A percentile compares a stretch with the other conserved stretches of the same genome.
These are phyloP conservation scores for Fraxinus sp. DNA, from an alignment of 305 asterid genomes.

Conservation along the genomic window DNA sequence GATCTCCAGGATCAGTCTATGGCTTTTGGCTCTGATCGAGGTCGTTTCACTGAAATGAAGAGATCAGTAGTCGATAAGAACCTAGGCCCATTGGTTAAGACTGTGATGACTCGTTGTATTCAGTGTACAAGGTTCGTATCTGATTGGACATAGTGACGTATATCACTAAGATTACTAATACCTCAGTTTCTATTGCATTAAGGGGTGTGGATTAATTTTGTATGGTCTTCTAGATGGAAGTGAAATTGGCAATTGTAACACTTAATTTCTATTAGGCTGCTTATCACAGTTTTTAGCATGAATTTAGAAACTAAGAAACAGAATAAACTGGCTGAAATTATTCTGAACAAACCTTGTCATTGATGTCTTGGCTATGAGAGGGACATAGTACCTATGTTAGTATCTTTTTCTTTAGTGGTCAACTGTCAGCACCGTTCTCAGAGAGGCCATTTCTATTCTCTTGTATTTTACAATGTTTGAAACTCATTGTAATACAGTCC, in stretches of 20 bases:
- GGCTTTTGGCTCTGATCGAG: constrained; percentile 98
- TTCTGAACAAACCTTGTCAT: neutral
- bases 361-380: neutral
- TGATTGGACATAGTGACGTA: constrained; percentile 1
- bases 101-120: constrained; percentile 97
- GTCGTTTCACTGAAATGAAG: constrained; percentile 91
- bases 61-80: constrained; percentile 98
- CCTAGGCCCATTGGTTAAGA: constrained; percentile 95
- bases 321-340: neutral
- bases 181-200: neutral
- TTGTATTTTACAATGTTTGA: constrained; percentile 5
- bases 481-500: constrained; percentile 9
- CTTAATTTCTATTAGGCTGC: neutral
- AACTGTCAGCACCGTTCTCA: neutral
- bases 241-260: neutral
- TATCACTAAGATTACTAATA: neutral
- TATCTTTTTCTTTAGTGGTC: constrained; percentile 1
- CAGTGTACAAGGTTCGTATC: constrained; percentile 82
- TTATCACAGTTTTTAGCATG: neutral
- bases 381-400: constrained; percentile 13
- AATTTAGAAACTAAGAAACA: constrained; percentile 1
- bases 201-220: too few relatives aligned
- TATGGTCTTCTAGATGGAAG: constrained; percentile 16
- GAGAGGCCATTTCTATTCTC: neutral
- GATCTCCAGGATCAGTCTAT: constrained; percentile 98